Percentiles rank a stretch among this genome's conserved stretches.
Conservation (phyloP, 2,329 filamentous ascomycete genomes). For the Alternaria panax region DNA sequence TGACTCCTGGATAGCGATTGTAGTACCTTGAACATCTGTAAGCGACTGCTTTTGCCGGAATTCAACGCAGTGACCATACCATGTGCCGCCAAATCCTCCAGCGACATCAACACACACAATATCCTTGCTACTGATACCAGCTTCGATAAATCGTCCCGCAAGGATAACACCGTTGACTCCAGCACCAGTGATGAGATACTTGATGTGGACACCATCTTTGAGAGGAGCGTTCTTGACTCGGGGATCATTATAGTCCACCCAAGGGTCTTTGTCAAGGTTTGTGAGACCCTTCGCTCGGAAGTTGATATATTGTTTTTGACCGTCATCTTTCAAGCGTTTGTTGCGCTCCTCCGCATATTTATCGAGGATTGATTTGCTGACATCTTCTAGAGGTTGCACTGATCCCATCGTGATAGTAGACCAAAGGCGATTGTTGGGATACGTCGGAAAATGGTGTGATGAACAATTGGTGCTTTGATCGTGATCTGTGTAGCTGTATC, state of each 20-base stretch:
- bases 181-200: slow-evolving; percentile 50
- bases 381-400: no score
- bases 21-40: slow-evolving; percentile 40
- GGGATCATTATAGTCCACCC: slow-evolving; percentile 2
- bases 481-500: no score
- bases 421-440: no score
- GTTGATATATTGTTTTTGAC: not conserved
- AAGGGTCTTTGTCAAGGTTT: slow-evolving; percentile 9
- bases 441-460: no score
- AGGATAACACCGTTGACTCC: slow-evolving; percentile 51
- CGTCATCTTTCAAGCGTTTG: no score
- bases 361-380: no score
- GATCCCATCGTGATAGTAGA: no score
- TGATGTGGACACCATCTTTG: slow-evolving; percentile 10
- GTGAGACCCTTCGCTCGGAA: not conserved
- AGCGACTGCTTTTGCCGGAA: not conserved
- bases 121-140: slow-evolving; percentile 43
- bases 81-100: slow-evolving; percentile 56
- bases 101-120: slow-evolving; percentile 54
- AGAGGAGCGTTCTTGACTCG: not conserved
- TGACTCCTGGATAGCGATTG: slow-evolving; percentile 56
- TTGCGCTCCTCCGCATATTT: no score
- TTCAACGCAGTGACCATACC: slow-evolving; percentile 39
- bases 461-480: no score
- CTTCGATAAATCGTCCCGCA: slow-evolving; percentile 47